Evolutionary conservation across 2,329 filamentous ascomycete species (phyloP), one percentile per base, ranked within the genome.

Genomic region (Aspergillus tamarii): DNA sequence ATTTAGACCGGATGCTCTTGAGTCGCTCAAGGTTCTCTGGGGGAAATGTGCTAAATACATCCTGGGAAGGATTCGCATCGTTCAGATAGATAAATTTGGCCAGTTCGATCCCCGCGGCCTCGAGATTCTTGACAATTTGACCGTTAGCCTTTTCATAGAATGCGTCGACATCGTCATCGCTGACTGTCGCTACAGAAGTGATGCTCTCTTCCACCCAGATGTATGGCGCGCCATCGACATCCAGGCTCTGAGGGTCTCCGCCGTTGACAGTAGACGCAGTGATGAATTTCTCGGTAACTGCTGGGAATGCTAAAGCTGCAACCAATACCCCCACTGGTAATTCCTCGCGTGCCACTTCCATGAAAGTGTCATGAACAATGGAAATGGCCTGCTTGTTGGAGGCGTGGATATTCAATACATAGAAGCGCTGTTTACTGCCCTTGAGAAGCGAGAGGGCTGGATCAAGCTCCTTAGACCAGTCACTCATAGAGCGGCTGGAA

Each of bases 151-250:
- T 62, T 14, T 46, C 26, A 43, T 62, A 62, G 36, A 62, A 62
- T 21, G 23, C 60, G n/a, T 59, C 60, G 14, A 62, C 54, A 14
- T 62, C 54, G 5, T 58, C 26, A 11, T 62, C 60, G 23, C 32
- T 59, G 8, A 58, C 54, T 3, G 28, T 58, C 9, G 21, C 55
- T 9, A 32, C 6, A 12, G 34, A 50, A 10, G 45, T 62, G 55
- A 62, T 57, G 14, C 60, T 62, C 45, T 62, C 55, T 36, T 62
- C 55, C 16, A 62, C 60, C 55, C 60, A 62, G 46, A 62, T 58
- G 21, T 62, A 59, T n/a, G 60, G 60, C 23, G 54, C 55, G 16
- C 55, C 55, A 21, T 59, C 32, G 23, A 52, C 34, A 32, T 59
- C 60, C 34, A 62, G 19, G 14, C 54, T 36, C 34, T 53, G 55